Evolutionary conservation across 805 yeast genomes (phyloP).

Genomic region (Schwanniomyces yamadae): DNA sequence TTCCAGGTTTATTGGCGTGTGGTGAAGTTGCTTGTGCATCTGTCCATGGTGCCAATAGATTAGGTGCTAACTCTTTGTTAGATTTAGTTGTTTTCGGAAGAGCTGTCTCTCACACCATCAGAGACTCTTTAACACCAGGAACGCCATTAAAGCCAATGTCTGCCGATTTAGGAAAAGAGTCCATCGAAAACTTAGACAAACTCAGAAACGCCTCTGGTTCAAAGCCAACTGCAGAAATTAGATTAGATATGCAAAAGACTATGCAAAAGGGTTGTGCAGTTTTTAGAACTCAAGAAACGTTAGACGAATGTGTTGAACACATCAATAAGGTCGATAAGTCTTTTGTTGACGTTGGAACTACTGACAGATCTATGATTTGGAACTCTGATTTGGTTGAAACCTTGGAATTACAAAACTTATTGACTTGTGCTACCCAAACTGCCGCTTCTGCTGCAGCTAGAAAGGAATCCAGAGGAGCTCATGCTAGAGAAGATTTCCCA

Average conservation of each 20-base stretch:
- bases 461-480: constrained; percentile 98
- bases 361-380: constrained; percentile 98
- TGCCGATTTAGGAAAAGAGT: constrained; percentile 83
- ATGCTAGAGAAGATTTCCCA: constrained; percentile 97
- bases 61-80: constrained; percentile 95
- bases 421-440: constrained; percentile 96
- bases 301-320: constrained; percentile 85
- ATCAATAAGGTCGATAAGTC: constrained; percentile 73
- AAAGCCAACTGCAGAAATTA: constrained; percentile 78
- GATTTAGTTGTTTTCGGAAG: constrained; percentile 98
- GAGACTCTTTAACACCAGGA: constrained; percentile 83
- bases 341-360: constrained; percentile 73
- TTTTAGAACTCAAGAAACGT: constrained; percentile 87
- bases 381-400: constrained; percentile 96
- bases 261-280: constrained; percentile 98
- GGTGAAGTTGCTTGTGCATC: constrained; percentile 99
- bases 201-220: constrained; percentile 84
- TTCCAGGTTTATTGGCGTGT: constrained; percentile 93
- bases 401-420: constrained; percentile 90
- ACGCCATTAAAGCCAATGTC: constrained; percentile 80
- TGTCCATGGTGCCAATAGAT: constrained; percentile 98
- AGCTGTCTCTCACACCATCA: constrained; percentile 92
- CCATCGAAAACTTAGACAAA: constrained; percentile 86
- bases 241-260: constrained; percentile 88
- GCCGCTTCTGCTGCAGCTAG: constrained; percentile 93